Base-by-base conservation (phyloP, 495 filamentous ascomycete species). In the Aspergillus saccharolyticus region DNA sequence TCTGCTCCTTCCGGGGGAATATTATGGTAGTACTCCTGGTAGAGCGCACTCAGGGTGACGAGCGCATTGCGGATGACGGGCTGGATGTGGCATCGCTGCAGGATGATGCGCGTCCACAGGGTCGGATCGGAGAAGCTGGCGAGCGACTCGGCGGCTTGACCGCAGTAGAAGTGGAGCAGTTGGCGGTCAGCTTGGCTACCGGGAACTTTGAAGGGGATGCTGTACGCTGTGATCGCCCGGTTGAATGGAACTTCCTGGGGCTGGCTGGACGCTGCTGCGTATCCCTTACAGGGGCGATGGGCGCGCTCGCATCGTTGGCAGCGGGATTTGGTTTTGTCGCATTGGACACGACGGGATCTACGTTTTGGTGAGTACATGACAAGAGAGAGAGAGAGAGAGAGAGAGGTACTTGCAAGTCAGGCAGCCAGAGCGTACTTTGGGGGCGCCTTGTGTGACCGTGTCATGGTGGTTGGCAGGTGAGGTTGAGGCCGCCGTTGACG, bases 261-360 rank as follows among this genome's bases (percentile, higher is more conserved):
- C 16, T 15, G 16, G 14, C 12, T 17, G 19, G 42, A 25, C 17
- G 43, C n/a, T 9, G 18, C 14, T 9, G 48, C 18, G 53, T 76
- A 78, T 8, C 75, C 76, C n/a, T 74, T 69, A 53, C 77, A 78
- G 2, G 43, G 60, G 16, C 74, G 60, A 12, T 70, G 70, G 0
- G 73, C 66, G 10, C 57, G 66, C 1, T 61, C n/a, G 56, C 75
- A 80, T 48, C 67, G 66, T 3, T 49, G 54, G 48, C 77, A 80
- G 16, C 44, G 45, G 0, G 77, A 75, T 53, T 66, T 69, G 17
- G 60, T 51, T 54, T 80, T 75, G 46, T 77, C 74, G 63, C 77
- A 80, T 63, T 80, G 77, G 16, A 78, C 55, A 4, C 70, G 66
- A 17, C 75, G 67, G 12, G 66, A 64, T 52, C 74, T 77, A 44